A percentile compares a stretch with the other conserved stretches of the same genome.
phyloP scores from a whole-genome alignment of 2,329 filamentous ascomycete genomes.

The Raffaelea arxii region DNA sequence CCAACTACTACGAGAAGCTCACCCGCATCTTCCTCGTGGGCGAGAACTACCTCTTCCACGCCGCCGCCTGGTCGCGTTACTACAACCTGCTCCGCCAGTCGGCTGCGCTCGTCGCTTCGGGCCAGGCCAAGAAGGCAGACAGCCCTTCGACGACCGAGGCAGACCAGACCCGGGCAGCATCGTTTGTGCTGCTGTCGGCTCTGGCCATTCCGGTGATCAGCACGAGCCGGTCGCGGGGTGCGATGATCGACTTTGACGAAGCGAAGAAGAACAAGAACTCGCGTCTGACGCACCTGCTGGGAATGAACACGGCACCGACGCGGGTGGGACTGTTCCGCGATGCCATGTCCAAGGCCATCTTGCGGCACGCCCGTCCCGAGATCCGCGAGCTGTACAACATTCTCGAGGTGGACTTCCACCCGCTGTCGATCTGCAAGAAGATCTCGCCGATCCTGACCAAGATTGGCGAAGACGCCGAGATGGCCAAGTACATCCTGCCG shows the following conservation, averaged over 20 bases:
- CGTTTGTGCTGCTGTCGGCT: slow-evolving; percentile 88
- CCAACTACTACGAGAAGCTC: slow-evolving; percentile 99
- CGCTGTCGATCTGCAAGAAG: slow-evolving; percentile 96
- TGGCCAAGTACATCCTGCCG: slow-evolving; percentile 93
- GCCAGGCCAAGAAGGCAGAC: slow-evolving; percentile 86
- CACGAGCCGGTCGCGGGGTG: slow-evolving; percentile 90
- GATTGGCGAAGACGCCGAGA: slow-evolving; percentile 88
- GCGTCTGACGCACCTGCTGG: slow-evolving; percentile 87
- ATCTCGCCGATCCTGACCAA: slow-evolving; percentile 91
- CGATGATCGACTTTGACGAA: slow-evolving; percentile 93
- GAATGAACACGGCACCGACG: slow-evolving; percentile 83
- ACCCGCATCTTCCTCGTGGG: slow-evolving; percentile 97
- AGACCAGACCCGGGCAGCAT: slow-evolving; percentile 88
- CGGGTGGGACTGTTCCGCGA: slow-evolving; percentile 91
- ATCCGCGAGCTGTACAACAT: slow-evolving; percentile 98
- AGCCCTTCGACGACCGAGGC: slow-evolving; percentile 83
- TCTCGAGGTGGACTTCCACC: slow-evolving; percentile 97
- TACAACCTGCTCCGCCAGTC: slow-evolving; percentile 94
- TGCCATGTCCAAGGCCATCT: slow-evolving; percentile 85
- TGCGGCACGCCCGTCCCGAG: slow-evolving; percentile 86
- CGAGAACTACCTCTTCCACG: slow-evolving; percentile 99
- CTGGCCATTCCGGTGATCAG: slow-evolving; percentile 99
- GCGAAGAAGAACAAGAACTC: slow-evolving; percentile 98
- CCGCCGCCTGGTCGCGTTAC: slow-evolving; percentile 93
- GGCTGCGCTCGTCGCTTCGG: slow-evolving; percentile 68